phyloP scores from a whole-genome alignment of 441 rosid genomes.

The Hypseocharis bilobata region DNA sequence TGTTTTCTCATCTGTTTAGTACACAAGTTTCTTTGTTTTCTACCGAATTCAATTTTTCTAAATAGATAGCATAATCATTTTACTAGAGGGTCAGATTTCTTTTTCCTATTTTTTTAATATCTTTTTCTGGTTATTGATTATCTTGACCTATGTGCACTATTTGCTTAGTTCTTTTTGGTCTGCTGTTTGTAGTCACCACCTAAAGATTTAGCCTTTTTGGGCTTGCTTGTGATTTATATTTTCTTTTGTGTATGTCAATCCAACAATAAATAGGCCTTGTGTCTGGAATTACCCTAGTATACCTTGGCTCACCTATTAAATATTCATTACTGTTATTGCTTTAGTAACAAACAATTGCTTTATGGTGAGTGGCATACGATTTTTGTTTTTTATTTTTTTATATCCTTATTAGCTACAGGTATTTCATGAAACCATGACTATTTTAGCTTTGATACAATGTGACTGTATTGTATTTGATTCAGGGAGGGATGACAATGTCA shows the following conservation, averaged over 20 bases:
- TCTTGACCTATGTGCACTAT: background rate
- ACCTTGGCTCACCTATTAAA: background rate
- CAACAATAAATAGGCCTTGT: background rate
- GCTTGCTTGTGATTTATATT: background rate
- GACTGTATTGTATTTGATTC: conserved; percentile 15
- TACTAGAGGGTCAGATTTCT: background rate
- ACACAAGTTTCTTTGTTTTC: background rate
- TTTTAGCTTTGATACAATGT: background rate
- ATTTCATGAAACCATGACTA: background rate
- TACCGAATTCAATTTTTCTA: background rate
- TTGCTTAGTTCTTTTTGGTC: background rate
- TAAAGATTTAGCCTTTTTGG: background rate
- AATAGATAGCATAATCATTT: background rate
- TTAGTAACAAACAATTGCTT: conserved; percentile 4
- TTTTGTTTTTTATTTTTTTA: too few species aligned
- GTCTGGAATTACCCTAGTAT: background rate
- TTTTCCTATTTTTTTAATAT: background rate
- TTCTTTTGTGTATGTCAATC: background rate
- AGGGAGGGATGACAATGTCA: conserved; percentile 64
- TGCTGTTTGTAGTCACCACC: background rate
- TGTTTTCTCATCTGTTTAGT: background rate
- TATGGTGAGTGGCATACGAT: background rate
- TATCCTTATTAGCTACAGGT: background rate
- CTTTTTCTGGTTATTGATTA: background rate
- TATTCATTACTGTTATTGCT: background rate